These are phyloP conservation scores for Dactylellina leptospora DNA, from an alignment of 2,329 filamentous ascomycete species.

Conservation along the genomic window DNA sequence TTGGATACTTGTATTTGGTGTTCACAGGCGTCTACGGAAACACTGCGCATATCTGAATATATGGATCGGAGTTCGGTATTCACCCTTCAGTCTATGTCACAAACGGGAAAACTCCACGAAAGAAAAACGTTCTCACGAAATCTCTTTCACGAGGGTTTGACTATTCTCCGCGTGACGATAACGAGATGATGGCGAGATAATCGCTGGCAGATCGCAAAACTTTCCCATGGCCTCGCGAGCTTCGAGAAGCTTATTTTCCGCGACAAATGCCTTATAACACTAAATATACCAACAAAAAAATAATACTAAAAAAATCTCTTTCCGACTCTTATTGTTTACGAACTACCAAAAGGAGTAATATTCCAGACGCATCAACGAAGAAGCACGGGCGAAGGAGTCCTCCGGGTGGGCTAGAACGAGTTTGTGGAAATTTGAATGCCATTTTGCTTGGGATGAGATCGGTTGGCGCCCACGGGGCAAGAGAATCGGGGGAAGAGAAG, in stretches of 20 bases:
- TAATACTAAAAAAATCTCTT: slow-evolving; percentile 13
- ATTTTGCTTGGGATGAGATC: slow-evolving; percentile 15
- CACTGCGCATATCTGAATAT: no score
- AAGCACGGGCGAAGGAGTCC: not conserved
- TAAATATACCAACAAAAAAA: not conserved
- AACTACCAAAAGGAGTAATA: slow-evolving; percentile 19
- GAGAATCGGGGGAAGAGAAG: no score
- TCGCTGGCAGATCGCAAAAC: slow-evolving; percentile 23
- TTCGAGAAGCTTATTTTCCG: slow-evolving; percentile 14
- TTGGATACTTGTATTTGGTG: no score
- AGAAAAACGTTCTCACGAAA: slow-evolving; percentile 23
- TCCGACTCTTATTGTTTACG: slow-evolving; percentile 3
- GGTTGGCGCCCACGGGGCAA: slow-evolving; percentile 13
- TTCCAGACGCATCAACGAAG: slow-evolving; percentile 20
- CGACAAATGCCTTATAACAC: no score
- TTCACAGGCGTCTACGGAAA: no score
- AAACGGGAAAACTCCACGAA: slow-evolving; percentile 8
- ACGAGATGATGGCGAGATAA: slow-evolving; percentile 29
- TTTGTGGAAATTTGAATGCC: slow-evolving; percentile 35
- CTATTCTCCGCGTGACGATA: no score
- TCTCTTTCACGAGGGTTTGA: no score
- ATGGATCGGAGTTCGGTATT: no score
- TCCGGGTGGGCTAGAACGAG: not conserved
- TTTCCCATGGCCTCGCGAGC: not conserved
- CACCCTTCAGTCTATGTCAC: not conserved